Conservation (phyloP, 225 moss, liverwort and hornwort species). For the Physcomitrellopsis africana region DNA sequence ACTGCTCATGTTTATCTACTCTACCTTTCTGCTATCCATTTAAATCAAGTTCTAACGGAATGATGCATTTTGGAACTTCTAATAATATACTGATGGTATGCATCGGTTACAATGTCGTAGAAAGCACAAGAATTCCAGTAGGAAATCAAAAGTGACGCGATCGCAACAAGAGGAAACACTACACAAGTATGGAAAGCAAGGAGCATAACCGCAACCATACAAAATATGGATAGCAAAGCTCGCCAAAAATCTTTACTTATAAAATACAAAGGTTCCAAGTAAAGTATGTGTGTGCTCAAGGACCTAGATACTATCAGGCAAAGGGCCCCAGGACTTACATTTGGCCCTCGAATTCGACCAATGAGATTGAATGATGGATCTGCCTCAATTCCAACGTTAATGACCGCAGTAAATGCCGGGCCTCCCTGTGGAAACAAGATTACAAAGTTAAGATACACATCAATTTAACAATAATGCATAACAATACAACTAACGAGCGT, state of each 20-base stretch:
- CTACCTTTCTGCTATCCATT: constrained; percentile 29
- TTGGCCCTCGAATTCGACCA: constrained; percentile 98
- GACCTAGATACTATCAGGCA: constrained; percentile 66
- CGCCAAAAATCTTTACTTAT: constrained; percentile 71
- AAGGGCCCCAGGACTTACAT: constrained; percentile 98
- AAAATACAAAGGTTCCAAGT: constrained; percentile 59
- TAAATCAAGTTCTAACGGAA: not conserved
- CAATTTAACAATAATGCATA: constrained; percentile 2
- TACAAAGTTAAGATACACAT: constrained; percentile 26
- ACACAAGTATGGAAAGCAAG: constrained; percentile 23
- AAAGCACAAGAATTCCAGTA: constrained; percentile 5
- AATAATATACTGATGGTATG: constrained; percentile 13
- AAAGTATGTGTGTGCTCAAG: constrained; percentile 53
- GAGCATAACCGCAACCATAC: constrained; percentile 48
- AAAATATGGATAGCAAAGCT: constrained; percentile 54
- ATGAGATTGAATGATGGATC: constrained; percentile 90
- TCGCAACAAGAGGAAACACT: constrained; percentile 19
- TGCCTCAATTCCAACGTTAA: constrained; percentile 82
- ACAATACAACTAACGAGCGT: not conserved
- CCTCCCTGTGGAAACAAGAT: constrained; percentile 49
- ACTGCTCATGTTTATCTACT: constrained; percentile 20
- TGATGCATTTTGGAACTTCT: not conserved
- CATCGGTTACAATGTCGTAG: constrained; percentile 16
- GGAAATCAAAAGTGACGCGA: constrained; percentile 23
- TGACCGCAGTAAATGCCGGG: constrained; percentile 50